Base-by-base conservation (phyloP, 441 rosid genomes). In the Gossypium davidsonii region DNA sequence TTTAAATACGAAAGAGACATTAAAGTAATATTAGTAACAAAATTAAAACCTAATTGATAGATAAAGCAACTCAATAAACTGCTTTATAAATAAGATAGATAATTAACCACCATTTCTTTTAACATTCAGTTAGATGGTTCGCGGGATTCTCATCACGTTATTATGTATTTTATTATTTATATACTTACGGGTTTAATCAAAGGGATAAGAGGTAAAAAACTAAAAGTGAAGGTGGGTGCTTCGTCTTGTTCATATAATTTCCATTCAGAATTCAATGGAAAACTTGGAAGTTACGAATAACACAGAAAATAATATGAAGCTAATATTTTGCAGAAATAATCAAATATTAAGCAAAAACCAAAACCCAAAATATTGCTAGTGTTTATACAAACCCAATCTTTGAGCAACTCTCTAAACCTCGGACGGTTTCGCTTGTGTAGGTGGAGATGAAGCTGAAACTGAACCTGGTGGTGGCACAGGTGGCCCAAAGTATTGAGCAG, bases 391-490 rank as follows among this genome's bases (percentile, higher is more conserved):
- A 10, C 26, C 60, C 44, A 68, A 51, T 3, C 34, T 52, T 7
- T 15, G 8, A 1, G 9, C 25, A 28, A 51, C 6, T 6, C 11
- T 12, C 52, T 71, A 71, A 17, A 11, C 74, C 15, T 59, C 25
- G 39, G 74, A 44, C 25, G 74, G 17, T 26, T 71, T 71, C 1
- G 11, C 17, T 25, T 71, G 74, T 31, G 57, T 10, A 1, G 66
- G 57, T 3, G 65, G 15, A 4, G 57, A 8, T 1, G 53, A 58
- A 21, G 76, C 65, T 2, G 82, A 79, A 11, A 17, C 77, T 67
- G 44, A 49, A 52, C 48, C 72, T 4, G 55, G 44, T n/a, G 76
- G 76, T 6, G 83, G 85, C 3, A 5, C 77, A 20, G 85, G 79
- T 23, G 76, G 78, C 18, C 81, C 83, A 14, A 71, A 75, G 8